Conservation (phyloP, 371 early-diverging fungal genomes). For the Mortierella sp. region DNA sequence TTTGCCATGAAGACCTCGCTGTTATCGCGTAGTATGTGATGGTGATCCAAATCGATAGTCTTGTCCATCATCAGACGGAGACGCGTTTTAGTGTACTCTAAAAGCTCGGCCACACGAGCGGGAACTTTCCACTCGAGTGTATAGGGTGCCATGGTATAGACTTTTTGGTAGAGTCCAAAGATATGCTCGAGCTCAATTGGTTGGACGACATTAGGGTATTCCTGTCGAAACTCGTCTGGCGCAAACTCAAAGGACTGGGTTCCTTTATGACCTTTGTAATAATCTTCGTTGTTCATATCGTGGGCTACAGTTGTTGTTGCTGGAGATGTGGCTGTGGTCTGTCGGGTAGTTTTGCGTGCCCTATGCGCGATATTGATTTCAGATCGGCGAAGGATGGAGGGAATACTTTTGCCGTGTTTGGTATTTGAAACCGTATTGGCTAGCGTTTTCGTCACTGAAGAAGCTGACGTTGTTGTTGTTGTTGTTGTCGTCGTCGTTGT, state of each 20-base stretch:
- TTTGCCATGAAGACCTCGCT: slow-evolving; percentile 25
- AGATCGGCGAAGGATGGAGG: slow-evolving; percentile 32
- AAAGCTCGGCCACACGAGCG: slow-evolving; percentile 22
- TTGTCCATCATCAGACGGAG: slow-evolving; percentile 17
- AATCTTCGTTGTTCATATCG: slow-evolving; percentile 8
- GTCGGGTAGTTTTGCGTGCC: slow-evolving; percentile 5
- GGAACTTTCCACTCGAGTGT: slow-evolving; percentile 47
- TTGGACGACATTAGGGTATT: slow-evolving; percentile 37
- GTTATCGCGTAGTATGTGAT: slow-evolving; percentile 6
- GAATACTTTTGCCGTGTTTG: slow-evolving; percentile 6
- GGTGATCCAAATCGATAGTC: neutral
- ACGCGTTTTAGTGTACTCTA: slow-evolving; percentile 27
- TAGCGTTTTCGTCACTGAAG: slow-evolving; percentile 2
- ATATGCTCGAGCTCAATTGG: slow-evolving; percentile 45
- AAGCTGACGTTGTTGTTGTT: slow-evolving; percentile 9
- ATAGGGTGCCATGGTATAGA: slow-evolving; percentile 42
- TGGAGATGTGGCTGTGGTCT: neutral
- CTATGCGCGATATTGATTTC: slow-evolving; percentile 34
- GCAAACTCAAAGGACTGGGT: slow-evolving; percentile 14
- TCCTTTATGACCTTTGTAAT: slow-evolving; percentile 11
- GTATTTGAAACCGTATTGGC: neutral
- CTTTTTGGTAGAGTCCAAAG: slow-evolving; percentile 40
- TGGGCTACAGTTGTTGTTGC: slow-evolving; percentile 1
- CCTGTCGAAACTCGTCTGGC: slow-evolving; percentile 33
- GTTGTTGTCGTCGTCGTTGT: neutral